Base-by-base conservation (phyloP, 495 filamentous ascomycete genomes). In the Hyaloscypha variabilis region DNA sequence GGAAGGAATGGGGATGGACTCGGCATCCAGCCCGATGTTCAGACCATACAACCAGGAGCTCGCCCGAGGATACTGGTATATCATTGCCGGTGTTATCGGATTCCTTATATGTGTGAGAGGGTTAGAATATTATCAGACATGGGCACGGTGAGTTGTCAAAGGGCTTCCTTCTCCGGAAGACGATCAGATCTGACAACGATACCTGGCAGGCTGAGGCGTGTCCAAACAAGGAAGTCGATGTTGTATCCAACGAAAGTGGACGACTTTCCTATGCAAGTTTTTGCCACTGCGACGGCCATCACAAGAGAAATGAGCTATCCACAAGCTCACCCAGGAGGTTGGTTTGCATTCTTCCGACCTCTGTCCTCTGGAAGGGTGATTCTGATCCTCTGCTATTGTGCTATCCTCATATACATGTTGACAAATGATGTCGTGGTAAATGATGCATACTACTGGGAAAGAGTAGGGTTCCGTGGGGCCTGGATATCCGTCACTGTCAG, bases 401-500 rank as follows among this genome's bases (percentile, higher is more conserved):
- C 83, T 26, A 72, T 87, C 59, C 79, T 90, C 62, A 74, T 87
- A 62, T 81, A 83, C 36, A 82, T 91, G 68, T 82, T 87, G 75
- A 74, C 81, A 24, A 76, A 80, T 31, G 75, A 76, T 56, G 78
- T 68, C 34, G 69, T 76, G 67, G 29, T 71, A 46, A 60, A 24
- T 29, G 67, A 56, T 75, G 56, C 70, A 63, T 73, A 78, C 50
- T 80, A 76, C 70, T 91, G 84, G 81, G 91, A 96, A 73, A 79
- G 86, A 57, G 84, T 95, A 60, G 92, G 85, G 8, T 93, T 88
- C 72, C 87, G 92, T 49, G 86, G 87, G 51, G 92, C 87, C 8
- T 94, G 88, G 80, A 81, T 96, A 39, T 84, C 91, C 21, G 81
- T 92, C 63, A 86, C 85, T n/a, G n/a, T n/a, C n/a, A n/a, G n/a